These are phyloP conservation scores for Tylopilus felleus DNA, from an alignment of 768 basidiomycete species.

Conservation along the genomic window DNA sequence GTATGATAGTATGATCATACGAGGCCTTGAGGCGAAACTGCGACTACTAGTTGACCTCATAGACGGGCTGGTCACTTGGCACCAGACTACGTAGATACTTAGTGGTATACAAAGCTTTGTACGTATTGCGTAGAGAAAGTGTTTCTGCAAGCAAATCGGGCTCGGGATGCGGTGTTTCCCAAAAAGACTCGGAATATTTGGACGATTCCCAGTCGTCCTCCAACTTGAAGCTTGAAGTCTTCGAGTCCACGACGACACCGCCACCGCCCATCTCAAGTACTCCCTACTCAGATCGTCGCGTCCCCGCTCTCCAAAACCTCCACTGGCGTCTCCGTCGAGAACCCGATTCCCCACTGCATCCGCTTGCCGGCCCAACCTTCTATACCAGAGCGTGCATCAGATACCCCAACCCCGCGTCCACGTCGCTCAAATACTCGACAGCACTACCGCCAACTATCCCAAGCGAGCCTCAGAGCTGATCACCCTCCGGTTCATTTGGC, in stretches of 20 bases:
- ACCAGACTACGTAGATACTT: too few relatives aligned
- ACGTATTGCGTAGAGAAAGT: too few relatives aligned
- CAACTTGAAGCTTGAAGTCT: too few relatives aligned
- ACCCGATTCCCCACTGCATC: conserved; percentile 53
- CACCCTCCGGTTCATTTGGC: conserved; percentile 19
- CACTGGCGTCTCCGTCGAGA: conserved; percentile 63
- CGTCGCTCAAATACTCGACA: conserved; percentile 43
- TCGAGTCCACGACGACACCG: conserved; percentile 40
- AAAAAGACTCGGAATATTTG: too few relatives aligned
- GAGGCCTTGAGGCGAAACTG: too few relatives aligned
- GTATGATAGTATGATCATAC: too few relatives aligned
- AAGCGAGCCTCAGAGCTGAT: conserved; percentile 16
- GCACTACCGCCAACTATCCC: conserved; percentile 15
- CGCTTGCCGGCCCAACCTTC: conserved; percentile 50
- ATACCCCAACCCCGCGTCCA: conserved; percentile 23
- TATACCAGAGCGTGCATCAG: conserved; percentile 10
- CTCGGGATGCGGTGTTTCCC: too few relatives aligned
- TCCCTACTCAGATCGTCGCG: conserved; percentile 72
- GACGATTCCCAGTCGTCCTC: too few relatives aligned
- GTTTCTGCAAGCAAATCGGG: too few relatives aligned
- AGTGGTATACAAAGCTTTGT: too few relatives aligned
- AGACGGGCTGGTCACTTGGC: too few relatives aligned
- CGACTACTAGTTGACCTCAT: too few relatives aligned
- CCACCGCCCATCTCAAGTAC: conserved; percentile 46
- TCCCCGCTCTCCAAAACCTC: conserved; percentile 72